Percentiles rank a stretch among this genome's conserved stretches.
Evolutionary conservation across 345 rosid species (phyloP).

Genomic region (Gossypium mustelinum): DNA sequence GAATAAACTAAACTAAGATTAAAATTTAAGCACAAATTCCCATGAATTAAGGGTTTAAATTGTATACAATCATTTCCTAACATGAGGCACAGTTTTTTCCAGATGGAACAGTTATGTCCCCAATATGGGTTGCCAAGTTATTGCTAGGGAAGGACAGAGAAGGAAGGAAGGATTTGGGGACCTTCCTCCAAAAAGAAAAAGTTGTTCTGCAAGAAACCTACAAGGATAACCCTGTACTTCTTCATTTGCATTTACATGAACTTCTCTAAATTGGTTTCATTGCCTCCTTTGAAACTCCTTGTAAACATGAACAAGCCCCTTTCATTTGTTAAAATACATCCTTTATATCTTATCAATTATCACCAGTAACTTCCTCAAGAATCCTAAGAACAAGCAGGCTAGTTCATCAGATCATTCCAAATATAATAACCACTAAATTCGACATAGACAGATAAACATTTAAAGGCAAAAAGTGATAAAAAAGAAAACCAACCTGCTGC

Average conservation of each 20-base stretch:
- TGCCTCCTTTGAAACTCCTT: not conserved
- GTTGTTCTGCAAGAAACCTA: not conserved
- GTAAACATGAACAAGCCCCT: too few relatives aligned
- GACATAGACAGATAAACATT: too few relatives aligned
- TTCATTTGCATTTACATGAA: not conserved
- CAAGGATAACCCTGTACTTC: not conserved
- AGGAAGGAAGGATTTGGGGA: not conserved
- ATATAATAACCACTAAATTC: not conserved
- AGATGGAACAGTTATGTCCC: not conserved
- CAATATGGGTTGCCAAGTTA: not conserved
- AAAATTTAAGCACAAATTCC: not conserved
- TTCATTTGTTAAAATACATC: not conserved
- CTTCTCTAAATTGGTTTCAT: not conserved
- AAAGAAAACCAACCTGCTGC: conserved; percentile 59
- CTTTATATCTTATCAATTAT: not conserved
- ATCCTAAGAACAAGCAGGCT: not conserved
- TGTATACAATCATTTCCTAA: not conserved
- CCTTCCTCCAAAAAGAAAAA: not conserved
- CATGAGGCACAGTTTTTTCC: too few relatives aligned
- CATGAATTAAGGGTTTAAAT: not conserved
- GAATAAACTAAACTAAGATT: not conserved
- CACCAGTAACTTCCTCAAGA: not conserved
- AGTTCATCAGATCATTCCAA: not conserved
- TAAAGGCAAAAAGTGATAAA: conserved; percentile 12
- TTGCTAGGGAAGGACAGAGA: not conserved